These are phyloP conservation scores for Coemansia sp. DNA, from an alignment of 192 early-diverging fungal species.

Conservation along the genomic window DNA sequence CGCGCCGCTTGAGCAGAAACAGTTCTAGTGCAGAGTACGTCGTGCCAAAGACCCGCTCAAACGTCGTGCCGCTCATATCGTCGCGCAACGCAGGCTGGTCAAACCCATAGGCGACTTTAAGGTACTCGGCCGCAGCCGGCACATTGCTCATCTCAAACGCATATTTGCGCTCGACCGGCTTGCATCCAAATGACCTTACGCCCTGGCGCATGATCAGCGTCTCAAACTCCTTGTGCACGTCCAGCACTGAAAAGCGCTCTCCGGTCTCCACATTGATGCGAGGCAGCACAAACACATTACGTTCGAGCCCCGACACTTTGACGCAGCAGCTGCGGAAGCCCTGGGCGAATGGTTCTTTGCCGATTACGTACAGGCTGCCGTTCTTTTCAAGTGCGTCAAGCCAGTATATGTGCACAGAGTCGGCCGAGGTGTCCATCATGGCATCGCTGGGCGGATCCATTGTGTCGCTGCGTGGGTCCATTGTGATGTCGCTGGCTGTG, in stretches of 20 bases:
- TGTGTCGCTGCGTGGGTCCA: neutral
- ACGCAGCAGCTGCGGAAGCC: slow-evolving; percentile 76
- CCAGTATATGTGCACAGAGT: slow-evolving; percentile 71
- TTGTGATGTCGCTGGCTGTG: neutral
- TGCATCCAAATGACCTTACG: slow-evolving; percentile 61
- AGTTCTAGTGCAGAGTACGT: slow-evolving; percentile 86
- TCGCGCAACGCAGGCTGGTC: slow-evolving; percentile 59
- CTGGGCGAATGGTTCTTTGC: slow-evolving; percentile 63
- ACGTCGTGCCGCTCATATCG: slow-evolving; percentile 65
- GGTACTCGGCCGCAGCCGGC: slow-evolving; percentile 76
- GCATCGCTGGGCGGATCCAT: neutral
- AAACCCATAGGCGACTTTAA: slow-evolving; percentile 82
- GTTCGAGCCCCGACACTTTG: slow-evolving; percentile 71
- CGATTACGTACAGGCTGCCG: slow-evolving; percentile 87
- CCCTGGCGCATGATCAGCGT: slow-evolving; percentile 55
- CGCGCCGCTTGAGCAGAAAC: slow-evolving; percentile 86
- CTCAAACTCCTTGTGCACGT: slow-evolving; percentile 80
- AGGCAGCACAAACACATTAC: slow-evolving; percentile 93
- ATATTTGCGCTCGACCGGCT: slow-evolving; percentile 76
- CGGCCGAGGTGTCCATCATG: neutral
- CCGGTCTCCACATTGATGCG: slow-evolving; percentile 55
- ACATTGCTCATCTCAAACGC: slow-evolving; percentile 86
- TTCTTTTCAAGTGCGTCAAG: slow-evolving; percentile 84
- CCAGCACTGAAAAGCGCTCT: slow-evolving; percentile 35
- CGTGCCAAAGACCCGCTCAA: slow-evolving; percentile 85